These are phyloP conservation scores for Orobanche coerulescens DNA, from an alignment of 257 asterid genomes.

Conservation along the genomic window DNA sequence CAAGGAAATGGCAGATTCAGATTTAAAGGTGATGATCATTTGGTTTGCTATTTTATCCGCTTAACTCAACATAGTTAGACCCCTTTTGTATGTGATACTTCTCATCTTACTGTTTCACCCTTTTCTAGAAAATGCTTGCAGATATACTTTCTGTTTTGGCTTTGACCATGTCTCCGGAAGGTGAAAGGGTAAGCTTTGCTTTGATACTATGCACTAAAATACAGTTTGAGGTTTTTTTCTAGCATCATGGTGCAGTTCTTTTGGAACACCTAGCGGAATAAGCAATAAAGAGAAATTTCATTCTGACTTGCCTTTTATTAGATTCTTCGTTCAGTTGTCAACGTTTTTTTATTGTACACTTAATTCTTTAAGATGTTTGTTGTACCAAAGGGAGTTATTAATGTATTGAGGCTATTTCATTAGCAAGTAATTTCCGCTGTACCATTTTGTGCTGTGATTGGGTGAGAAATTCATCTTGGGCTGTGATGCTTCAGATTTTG, in stretches of 20 bases:
- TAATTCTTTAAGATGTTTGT: not conserved
- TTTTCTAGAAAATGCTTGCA: constrained; percentile 63
- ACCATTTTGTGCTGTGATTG: constrained; percentile 3
- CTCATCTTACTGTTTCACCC: not conserved
- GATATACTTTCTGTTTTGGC: constrained; percentile 97
- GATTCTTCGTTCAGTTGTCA: not conserved
- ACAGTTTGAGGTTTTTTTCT: constrained; percentile 1
- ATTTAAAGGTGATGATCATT: constrained; percentile 51
- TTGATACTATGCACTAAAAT: not conserved
- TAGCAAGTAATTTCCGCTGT: not conserved
- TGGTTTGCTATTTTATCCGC: constrained; percentile 10
- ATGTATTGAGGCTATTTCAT: not conserved
- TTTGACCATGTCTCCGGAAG: constrained; percentile 96
- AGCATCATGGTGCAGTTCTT: not conserved
- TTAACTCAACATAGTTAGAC: not conserved
- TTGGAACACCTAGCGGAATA: constrained; percentile 1
- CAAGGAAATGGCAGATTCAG: constrained; percentile 63
- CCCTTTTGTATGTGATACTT: not conserved
- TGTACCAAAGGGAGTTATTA: not conserved
- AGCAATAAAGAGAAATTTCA: not conserved
- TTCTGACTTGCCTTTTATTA: not conserved
- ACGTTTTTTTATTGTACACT: not conserved
- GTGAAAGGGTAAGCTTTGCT: constrained; percentile 63
- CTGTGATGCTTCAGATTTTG: not conserved
- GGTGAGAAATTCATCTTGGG: not conserved